Evolutionary conservation across 73 alveolate genomes (phyloP), one percentile per base, ranked within the genome.

Genomic region (Paramecium octaurelia): DNA sequence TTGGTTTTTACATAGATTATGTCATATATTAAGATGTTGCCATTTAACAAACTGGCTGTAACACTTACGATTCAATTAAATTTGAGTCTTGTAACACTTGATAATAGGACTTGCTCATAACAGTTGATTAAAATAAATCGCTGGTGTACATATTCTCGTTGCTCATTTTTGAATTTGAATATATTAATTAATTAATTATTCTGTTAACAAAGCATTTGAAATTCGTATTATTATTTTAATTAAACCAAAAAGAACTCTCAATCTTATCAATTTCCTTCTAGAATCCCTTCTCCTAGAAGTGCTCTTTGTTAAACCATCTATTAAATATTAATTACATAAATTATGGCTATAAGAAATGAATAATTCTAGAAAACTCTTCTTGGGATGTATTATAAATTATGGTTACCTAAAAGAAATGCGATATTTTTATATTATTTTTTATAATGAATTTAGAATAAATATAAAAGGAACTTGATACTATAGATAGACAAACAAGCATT

Each of bases 91-190:
- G 34, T 0, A 80, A 35, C 29, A 80, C 75, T 80, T 80, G 24
- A 27, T 44, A 80, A 35, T 80, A 80, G 9, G 91, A 80, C 29
- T 80, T 80, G 73, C 75, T 80, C 91, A 80, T 80, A 18, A 80
- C 91, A 3, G 91, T 46, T 44, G 91, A 80, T 80, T 80, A 64
- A 48, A 80, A 80, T 29, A 80, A 64, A 16, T 80, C 91, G 48
- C 76, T 80, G 6, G 91, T 31, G 91, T 80, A 80, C 64, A 80
- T 80, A 23, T 42, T 80, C 57, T 80, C 91, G 38, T 80, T 80
- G 36, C 91, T 80, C 91, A 80, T 80, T 80, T 80, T 75, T 75
- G 88, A 75, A 75, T 75, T 75, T 75, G 84, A 68, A 68, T 54
- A 54, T 54, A 54, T 54, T 48, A 48, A 54, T 54, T 54, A 54